A percentile compares a stretch with the other conserved stretches of the same genome.
Evolutionary conservation across 2,329 filamentous ascomycete species (phyloP).

Genomic region (Xylaria arbuscula): DNA sequence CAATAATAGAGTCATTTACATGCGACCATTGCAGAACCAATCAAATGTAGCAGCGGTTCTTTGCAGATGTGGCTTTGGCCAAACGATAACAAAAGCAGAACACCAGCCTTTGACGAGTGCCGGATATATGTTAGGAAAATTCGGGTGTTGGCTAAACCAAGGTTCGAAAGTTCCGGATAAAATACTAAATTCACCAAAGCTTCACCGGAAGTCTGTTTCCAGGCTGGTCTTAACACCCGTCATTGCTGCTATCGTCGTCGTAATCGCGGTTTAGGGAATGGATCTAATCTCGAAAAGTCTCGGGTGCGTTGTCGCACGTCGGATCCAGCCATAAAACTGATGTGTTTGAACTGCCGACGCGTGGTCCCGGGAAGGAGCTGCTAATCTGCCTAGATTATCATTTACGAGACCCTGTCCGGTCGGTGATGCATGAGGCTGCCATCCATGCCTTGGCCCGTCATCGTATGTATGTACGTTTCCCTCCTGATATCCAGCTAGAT

Average conservation of each 20-base stretch:
- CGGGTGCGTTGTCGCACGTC: constrained; percentile 10
- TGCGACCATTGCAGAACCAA: constrained; percentile 4
- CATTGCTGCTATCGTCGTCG: constrained; percentile 3
- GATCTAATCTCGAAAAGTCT: neutral
- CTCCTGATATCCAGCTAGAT: constrained; percentile 6
- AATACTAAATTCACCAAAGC: constrained; percentile 17
- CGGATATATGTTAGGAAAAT: constrained; percentile 34
- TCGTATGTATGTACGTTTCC: constrained; percentile 20
- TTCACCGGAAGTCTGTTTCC: constrained; percentile 9
- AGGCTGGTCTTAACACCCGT: constrained; percentile 1
- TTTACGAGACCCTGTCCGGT: constrained; percentile 17
- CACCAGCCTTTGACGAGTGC: constrained; percentile 13
- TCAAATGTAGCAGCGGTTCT: neutral
- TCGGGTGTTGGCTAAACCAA: constrained; percentile 36
- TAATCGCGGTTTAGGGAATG: constrained; percentile 8
- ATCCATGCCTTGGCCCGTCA: constrained; percentile 11
- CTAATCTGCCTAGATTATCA: constrained; percentile 35
- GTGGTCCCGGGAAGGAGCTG: constrained; percentile 21
- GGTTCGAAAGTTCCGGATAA: constrained; percentile 32
- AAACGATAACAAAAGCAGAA: constrained; percentile 21
- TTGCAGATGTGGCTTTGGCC: constrained; percentile 2
- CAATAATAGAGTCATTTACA: constrained; percentile 8
- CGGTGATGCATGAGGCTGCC: constrained; percentile 17
- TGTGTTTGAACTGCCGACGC: constrained; percentile 34
- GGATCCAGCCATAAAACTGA: neutral